Evolutionary conservation across 345 rosid genomes (phyloP), one percentile per base, ranked within the genome.

Genomic region (Garcia nutans): DNA sequence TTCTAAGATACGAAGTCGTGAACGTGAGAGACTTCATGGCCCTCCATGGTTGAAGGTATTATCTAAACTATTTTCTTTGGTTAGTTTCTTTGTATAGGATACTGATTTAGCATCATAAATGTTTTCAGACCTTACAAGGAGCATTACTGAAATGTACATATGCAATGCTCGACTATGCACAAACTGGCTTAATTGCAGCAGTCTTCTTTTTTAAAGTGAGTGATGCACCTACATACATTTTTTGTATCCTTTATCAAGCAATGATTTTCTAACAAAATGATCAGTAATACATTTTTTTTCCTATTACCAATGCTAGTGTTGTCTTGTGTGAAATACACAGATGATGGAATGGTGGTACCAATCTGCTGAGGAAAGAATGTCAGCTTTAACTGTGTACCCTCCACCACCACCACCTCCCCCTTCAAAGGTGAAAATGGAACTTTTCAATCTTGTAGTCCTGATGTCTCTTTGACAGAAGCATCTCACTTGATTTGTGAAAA

Each of bases 301-400:
- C 8, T 33, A 33, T 2, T 52, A 54, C 26, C 8, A 52, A 1
- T 24, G 24, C 60, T 71, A 37, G 66, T n/a, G 60, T 28, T 62
- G 68, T 45, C 24, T 42, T 52, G 11, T 74, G 68, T 79, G 41
- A 73, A 65, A 76, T 73, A 22, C 44, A 23, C 74, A 96, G 99
- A 96, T 96, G 98, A 96, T 96, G 99, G 99, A 96, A 68, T 96
- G 99, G 99, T 96, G 98, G 99, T 96, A 92, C 79, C 98, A 96
- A 83, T 96, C 99, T 83, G 99, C 98, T 31, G 99, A 96, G 82
- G 98, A 93, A 81, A 92, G 97, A 89, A 93, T 96, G 93, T 89
- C 97, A 59, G 99, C 98, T 78, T 97, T 98, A 69, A 92, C 97
- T 8, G 98, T 93, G 68, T 96, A 96, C 74, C 98, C 98, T 10